These are phyloP conservation scores for Populus nigra DNA, from an alignment of 345 rosid species.

Conservation along the genomic window DNA sequence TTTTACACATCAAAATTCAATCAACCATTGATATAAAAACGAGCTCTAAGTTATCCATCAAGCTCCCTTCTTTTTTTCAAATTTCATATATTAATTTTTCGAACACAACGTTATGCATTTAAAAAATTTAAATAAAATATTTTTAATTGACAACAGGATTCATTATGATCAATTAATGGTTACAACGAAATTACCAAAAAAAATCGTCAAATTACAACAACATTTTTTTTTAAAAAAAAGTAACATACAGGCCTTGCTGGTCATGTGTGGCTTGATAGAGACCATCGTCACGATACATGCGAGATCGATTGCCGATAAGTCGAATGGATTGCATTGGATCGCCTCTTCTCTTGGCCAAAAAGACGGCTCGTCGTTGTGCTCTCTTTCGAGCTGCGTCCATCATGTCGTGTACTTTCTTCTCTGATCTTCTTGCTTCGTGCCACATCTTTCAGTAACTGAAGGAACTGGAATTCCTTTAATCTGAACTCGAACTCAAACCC, in stretches of 20 bases:
- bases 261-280: slow-evolving; percentile 87
- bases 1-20: neutral
- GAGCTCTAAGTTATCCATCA: neutral
- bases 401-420: slow-evolving; percentile 94
- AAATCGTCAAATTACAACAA: neutral
- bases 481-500: slow-evolving; percentile 6
- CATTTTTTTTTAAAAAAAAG: neutral
- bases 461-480: neutral
- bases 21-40: neutral
- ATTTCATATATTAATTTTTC: neutral
- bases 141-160: neutral
- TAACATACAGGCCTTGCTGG: slow-evolving; percentile 77
- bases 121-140: neutral
- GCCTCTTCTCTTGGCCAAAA: slow-evolving; percentile 87
- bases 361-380: slow-evolving; percentile 85
- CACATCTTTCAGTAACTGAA: slow-evolving; percentile 56
- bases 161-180: neutral
- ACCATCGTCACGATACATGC: slow-evolving; percentile 75
- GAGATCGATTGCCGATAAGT: slow-evolving; percentile 65
- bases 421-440: slow-evolving; percentile 99
- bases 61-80: neutral
- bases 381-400: slow-evolving; percentile 99
- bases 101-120: neutral
- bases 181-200: neutral
- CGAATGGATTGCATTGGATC: slow-evolving; percentile 94